Conservation (phyloP, 352 stramenopile genomes). For the Globisporangium irregulare region DNA sequence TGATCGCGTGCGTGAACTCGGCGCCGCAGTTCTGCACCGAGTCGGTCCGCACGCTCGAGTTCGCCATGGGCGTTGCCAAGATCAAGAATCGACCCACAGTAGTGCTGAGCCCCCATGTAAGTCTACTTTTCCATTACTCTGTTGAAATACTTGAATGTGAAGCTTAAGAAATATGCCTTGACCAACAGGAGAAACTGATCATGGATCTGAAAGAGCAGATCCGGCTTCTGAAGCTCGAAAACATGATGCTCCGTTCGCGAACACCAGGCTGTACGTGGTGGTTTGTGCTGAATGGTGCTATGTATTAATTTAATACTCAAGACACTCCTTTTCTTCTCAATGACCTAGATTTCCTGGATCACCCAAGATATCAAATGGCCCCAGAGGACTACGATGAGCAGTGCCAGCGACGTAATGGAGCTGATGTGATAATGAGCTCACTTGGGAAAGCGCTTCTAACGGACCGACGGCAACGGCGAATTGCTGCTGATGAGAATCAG, state of each 20-base stretch:
- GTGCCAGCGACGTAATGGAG: not conserved
- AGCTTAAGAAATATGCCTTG: not conserved
- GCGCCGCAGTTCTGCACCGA: slow-evolving; percentile 55
- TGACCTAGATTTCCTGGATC: slow-evolving; percentile 43
- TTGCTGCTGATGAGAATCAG: slow-evolving; percentile 14
- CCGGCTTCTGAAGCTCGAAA: slow-evolving; percentile 60
- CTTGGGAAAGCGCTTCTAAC: slow-evolving; percentile 23
- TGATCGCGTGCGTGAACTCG: slow-evolving; percentile 73
- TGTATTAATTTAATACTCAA: not conserved
- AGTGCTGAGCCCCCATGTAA: slow-evolving; percentile 50
- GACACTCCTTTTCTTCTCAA: not conserved
- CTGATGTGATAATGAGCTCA: slow-evolving; percentile 10
- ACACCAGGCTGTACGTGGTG: slow-evolving; percentile 57
- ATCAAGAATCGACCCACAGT: slow-evolving; percentile 74
- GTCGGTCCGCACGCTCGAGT: slow-evolving; percentile 67
- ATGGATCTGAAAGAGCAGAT: slow-evolving; percentile 68
- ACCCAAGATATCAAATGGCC: slow-evolving; percentile 21
- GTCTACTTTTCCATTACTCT: no score
- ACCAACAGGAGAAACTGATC: slow-evolving; percentile 52
- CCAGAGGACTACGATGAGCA: slow-evolving; percentile 1
- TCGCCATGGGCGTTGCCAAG: slow-evolving; percentile 76
- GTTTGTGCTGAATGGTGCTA: not conserved
- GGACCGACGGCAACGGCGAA: not conserved
- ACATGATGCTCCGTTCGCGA: slow-evolving; percentile 60
- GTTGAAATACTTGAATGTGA: not conserved